These are phyloP conservation scores for Kernera saxatilis DNA, from an alignment of 345 rosid genomes.

Conservation along the genomic window DNA sequence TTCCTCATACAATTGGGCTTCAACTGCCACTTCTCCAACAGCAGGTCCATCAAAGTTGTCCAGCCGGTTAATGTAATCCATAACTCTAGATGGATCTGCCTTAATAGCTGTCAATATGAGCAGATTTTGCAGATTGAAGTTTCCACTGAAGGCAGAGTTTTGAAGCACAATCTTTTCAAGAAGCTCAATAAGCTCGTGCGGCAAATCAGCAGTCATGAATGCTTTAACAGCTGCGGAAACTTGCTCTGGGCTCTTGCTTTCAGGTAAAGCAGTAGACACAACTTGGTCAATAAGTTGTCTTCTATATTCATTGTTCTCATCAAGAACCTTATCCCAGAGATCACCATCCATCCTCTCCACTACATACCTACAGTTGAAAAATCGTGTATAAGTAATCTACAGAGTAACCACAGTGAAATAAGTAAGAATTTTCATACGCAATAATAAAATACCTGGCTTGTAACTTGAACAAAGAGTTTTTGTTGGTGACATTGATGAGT, in stretches of 20 bases:
- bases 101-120: slow-evolving; percentile 94
- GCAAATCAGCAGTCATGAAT: slow-evolving; percentile 79
- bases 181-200: slow-evolving; percentile 77
- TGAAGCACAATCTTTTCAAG: slow-evolving; percentile 96
- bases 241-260: slow-evolving; percentile 89
- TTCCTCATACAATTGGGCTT: slow-evolving; percentile 84
- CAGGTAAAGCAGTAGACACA: slow-evolving; percentile 91
- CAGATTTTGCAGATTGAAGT: slow-evolving; percentile 90
- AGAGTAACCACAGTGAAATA: neutral
- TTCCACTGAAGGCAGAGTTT: slow-evolving; percentile 98
- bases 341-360: slow-evolving; percentile 98
- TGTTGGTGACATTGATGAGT: slow-evolving; percentile 94
- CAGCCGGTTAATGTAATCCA: slow-evolving; percentile 93
- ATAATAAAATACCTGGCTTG: slow-evolving; percentile 81
- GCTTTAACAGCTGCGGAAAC: slow-evolving; percentile 85
- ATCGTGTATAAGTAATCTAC: slow-evolving; percentile 23
- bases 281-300: slow-evolving; percentile 98
- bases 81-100: slow-evolving; percentile 94
- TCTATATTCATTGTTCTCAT: slow-evolving; percentile 74
- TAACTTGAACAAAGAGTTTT: slow-evolving; percentile 87
- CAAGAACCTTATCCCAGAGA: slow-evolving; percentile 98
- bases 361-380: slow-evolving; percentile 61
- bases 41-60: slow-evolving; percentile 99
- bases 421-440: neutral
- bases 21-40: slow-evolving; percentile 94